Conservation (phyloP, 208 protist species). For the Acanthamoeba lenticulata region DNA sequence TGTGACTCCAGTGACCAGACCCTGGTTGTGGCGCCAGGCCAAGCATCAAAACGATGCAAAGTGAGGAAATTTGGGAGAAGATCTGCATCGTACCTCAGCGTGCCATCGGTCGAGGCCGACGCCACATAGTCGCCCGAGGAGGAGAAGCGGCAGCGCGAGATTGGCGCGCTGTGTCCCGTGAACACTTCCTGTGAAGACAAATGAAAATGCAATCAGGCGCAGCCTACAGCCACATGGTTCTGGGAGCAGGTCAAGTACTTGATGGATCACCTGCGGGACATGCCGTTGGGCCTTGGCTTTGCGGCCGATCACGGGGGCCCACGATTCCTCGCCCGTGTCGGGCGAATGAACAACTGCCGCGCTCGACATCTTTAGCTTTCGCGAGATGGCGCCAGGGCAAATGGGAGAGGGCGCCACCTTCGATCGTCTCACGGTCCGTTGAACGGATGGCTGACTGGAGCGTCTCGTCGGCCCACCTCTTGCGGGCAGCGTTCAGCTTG, state of each 20-base stretch:
- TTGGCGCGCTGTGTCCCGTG: not conserved
- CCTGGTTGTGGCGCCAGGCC: too few species aligned
- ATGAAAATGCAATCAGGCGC: too few species aligned
- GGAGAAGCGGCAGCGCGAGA: conserved; percentile 36
- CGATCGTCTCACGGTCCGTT: not conserved
- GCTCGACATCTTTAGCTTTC: too few species aligned
- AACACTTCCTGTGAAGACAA: not conserved
- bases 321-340: not conserved
- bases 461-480: conserved; percentile 15
- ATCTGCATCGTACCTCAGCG: conserved; percentile 2
- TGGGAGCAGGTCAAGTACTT: too few species aligned
- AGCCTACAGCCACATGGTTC: too few species aligned
- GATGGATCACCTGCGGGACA: not conserved
- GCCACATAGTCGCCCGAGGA: conserved; percentile 53
- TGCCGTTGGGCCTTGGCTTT: not conserved
- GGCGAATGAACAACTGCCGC: not conserved
- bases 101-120: conserved; percentile 29
- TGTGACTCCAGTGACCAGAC: conserved; percentile 35
- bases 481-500: not conserved
- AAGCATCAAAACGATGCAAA: too few species aligned
- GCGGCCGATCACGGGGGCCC: not conserved
- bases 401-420: too few species aligned
- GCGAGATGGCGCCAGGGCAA: too few species aligned
- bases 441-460: conserved; percentile 20
- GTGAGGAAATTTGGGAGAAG: too few species aligned